phyloP scores from a whole-genome alignment of 495 filamentous ascomycete species.

The Hyphodiscus hymeniophilus region DNA sequence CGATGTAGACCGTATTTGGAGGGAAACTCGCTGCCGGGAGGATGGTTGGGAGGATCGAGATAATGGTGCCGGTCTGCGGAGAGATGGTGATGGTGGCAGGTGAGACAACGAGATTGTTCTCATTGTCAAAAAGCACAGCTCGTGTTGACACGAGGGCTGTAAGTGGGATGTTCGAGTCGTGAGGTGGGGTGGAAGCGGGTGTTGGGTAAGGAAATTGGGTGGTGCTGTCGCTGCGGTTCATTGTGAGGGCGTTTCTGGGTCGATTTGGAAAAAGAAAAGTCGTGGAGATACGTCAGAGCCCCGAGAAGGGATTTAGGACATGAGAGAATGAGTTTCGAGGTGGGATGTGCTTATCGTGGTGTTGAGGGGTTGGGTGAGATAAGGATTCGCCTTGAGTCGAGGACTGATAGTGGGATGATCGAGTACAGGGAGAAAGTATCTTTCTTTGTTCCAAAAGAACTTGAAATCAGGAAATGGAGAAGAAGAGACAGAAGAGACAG shows the following conservation, averaged over 20 bases:
- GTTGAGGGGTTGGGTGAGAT: slow-evolving; percentile 3
- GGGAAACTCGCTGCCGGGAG: slow-evolving; percentile 68
- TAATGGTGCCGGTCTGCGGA: slow-evolving; percentile 72
- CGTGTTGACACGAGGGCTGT: slow-evolving; percentile 76
- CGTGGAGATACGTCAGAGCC: neutral
- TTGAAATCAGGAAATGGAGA: neutral
- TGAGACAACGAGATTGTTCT: slow-evolving; percentile 40
- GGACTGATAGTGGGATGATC: neutral
- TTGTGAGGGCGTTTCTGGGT: slow-evolving; percentile 8
- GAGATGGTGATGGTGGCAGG: slow-evolving; percentile 74
- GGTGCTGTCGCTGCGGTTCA: slow-evolving; percentile 24
- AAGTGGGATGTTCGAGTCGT: slow-evolving; percentile 30
- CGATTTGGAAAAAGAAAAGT: slow-evolving; percentile 5
- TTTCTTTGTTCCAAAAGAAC: neutral
- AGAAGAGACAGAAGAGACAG: neutral
- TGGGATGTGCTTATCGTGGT: slow-evolving; percentile 21
- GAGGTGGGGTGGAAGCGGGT: slow-evolving; percentile 21
- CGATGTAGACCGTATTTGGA: slow-evolving; percentile 58
- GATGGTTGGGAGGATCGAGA: slow-evolving; percentile 63
- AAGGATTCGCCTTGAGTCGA: neutral
- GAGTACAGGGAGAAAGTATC: neutral
- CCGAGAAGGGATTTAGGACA: neutral
- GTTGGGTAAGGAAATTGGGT: slow-evolving; percentile 20
- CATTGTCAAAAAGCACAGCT: slow-evolving; percentile 66
- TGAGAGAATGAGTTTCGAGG: slow-evolving; percentile 1